Evolutionary conservation across 768 basidiomycete species (phyloP), one percentile per base, ranked within the genome.

Genomic region (Ramaria sp.): DNA sequence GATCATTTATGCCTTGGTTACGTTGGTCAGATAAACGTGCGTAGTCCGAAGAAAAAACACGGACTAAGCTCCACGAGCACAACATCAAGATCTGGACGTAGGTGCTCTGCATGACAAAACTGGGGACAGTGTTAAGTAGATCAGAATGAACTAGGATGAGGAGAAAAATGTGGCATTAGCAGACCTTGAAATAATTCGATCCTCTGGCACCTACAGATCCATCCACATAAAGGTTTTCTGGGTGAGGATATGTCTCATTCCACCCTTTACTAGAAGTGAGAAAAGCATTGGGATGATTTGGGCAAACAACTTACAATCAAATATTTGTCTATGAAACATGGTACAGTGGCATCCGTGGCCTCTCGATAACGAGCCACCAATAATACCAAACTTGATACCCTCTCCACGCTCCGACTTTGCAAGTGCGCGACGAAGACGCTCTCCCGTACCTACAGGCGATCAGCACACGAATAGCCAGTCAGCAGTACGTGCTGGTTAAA

Each of bases 281-380:
- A 51, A 18, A 5, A 34, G 3, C 39, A 9, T 16, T n/a, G 3
- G 8, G 39, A 41, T 12, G 8, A 43, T 0, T 20, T 18, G 16
- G 18, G 7, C 38, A 20, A 6, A 27, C 10, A 30, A 12, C 52
- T 41, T 27, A 53, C 52, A 53, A 20, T 43, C 39, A 16, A 53
- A 53, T 13, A 53, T 53, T 12, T 43, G 52, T n/a, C 27, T 25
- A 43, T 53, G 52, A 39, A 43, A 53, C 22, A 38, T 52, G 12
- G 52, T 27, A 43, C 52, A 53, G 32, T 53, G 39, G 52, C 52
- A 53, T 25, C 52, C 52, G 39, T 53, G 52, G 5, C 52, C 52
- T 7, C 52, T 32, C 27, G 39, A 53, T 5, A 53, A 25, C 22
- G 52, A 53, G 9, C 52, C 52, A 28, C 52, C 52, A 20, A 53